Base-by-base conservation (phyloP, 129 eudicot species). In the Lactuca sativa region DNA sequence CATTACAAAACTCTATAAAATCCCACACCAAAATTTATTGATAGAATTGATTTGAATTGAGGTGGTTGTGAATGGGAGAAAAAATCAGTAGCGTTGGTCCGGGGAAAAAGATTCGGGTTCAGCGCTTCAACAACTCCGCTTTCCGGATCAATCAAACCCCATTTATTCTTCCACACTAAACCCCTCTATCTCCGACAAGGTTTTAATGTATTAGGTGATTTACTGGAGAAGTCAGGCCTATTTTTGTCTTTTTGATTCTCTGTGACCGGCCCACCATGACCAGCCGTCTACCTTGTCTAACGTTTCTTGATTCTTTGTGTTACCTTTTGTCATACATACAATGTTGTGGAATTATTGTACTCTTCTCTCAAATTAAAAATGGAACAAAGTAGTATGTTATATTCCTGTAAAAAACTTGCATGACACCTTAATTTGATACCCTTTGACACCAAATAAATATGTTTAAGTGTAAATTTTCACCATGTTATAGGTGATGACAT, bases 101-200 rank as follows among this genome's bases (percentile, higher is more conserved):
- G 67, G 59, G 63, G 21, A 12, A 59, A 71, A 71, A 59, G 34
- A 60, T 59, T 58, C 67, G 76, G 72, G 51, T 64, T 74, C 51
- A 41, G 72, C n/a, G 66, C 43, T 74, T 56, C 59, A 74, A 74
- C 78, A 56, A 74, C 78, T 65, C 72, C 72, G 16, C 66, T 11
- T 66, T 16, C 7, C 16, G 77, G 16, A 71, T 72, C 62, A 61
- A 61, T 38, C 56, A 74, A 56, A 55, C 71, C 51, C 18, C 59
- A 57, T 44, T 53, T 65, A 65, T 66, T 66, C 54, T 74, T 66
- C 72, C 51, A 47, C 14, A 11, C 33, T 6, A 56, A 65, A 55
- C 21, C 71, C 78, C 79, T 71, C 14, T 11, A 59, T 38, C 59
- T 74, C 79, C 79, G 79, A 74, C 79, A 74, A 74, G 44, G 41